phyloP scores from a whole-genome alignment of 75 land plant species.

The Cryptomeria japonica region DNA sequence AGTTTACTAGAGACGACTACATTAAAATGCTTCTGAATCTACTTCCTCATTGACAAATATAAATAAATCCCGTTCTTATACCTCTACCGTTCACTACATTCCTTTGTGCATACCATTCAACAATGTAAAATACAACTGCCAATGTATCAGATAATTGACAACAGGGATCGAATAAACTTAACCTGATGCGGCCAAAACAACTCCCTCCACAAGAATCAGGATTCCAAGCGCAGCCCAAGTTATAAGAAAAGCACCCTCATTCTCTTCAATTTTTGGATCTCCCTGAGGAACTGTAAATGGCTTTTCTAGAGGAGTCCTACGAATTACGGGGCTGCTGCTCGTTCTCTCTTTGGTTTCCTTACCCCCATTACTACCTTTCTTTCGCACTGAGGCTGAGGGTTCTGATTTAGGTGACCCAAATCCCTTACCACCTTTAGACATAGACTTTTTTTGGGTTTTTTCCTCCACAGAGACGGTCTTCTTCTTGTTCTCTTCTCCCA shows the following conservation, averaged over 20 bases:
- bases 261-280: constrained; percentile 6
- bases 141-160: not conserved
- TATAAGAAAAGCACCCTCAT: constrained; percentile 56
- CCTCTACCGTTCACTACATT: not conserved
- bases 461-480: not conserved
- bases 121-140: not conserved
- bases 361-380: not conserved
- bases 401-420: not conserved
- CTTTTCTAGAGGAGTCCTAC: constrained; percentile 1
- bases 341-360: not conserved
- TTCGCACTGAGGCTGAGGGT: not conserved
- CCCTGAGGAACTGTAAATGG: constrained; percentile 1
- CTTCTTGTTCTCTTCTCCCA: not conserved
- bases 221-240: constrained; percentile 58
- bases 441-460: not conserved
- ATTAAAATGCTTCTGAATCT: not conserved
- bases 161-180: not conserved
- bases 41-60: not conserved
- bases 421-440: not conserved
- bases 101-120: not conserved
- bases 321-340: not conserved
- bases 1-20: not conserved
- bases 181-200: constrained; percentile 91
- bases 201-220: constrained; percentile 81
- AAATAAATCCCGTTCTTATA: not conserved